Evolutionary conservation across 1,284 basidiomycete genomes (phyloP).

Genomic region (Exobasidium rhododendri): DNA sequence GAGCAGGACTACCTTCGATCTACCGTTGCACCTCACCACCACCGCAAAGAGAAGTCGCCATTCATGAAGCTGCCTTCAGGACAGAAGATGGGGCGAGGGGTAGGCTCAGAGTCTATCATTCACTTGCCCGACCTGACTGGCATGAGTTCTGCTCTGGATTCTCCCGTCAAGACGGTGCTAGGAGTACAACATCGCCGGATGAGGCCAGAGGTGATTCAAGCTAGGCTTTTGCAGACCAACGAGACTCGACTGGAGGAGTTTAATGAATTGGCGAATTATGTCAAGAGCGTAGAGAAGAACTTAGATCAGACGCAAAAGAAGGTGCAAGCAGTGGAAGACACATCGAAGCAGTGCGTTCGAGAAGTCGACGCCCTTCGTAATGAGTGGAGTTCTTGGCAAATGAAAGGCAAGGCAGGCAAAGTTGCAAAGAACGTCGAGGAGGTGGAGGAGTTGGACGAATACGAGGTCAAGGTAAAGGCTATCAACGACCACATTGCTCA

Average conservation of each 20-base stretch:
- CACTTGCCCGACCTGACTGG: constrained; percentile 35
- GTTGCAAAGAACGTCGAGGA: constrained; percentile 7
- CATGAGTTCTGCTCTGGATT: constrained; percentile 32
- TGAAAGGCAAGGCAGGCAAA: neutral
- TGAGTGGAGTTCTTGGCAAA: constrained; percentile 18
- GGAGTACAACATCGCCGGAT: constrained; percentile 30
- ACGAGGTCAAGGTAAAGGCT: neutral
- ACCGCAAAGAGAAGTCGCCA: neutral
- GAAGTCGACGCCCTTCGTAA: neutral
- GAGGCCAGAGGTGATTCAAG: constrained; percentile 13
- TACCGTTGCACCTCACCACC: too few relatives aligned
- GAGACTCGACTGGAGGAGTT: constrained; percentile 20
- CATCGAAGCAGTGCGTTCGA: neutral
- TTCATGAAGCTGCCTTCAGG: constrained; percentile 20
- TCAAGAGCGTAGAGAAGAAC: constrained; percentile 32
- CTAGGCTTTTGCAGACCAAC: constrained; percentile 15
- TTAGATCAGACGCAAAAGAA: constrained; percentile 32
- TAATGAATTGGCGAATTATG: constrained; percentile 28
- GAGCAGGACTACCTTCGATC: neutral
- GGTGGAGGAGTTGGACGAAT: neutral
- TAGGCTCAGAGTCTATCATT: neutral
- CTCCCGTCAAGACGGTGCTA: constrained; percentile 27
- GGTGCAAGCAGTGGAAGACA: constrained; percentile 30
- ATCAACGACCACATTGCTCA: constrained; percentile 5
- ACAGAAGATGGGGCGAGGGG: constrained; percentile 11